Evolutionary conservation across 139 green algal genomes (phyloP).

Genomic region (Chlamydomonas incerta): DNA sequence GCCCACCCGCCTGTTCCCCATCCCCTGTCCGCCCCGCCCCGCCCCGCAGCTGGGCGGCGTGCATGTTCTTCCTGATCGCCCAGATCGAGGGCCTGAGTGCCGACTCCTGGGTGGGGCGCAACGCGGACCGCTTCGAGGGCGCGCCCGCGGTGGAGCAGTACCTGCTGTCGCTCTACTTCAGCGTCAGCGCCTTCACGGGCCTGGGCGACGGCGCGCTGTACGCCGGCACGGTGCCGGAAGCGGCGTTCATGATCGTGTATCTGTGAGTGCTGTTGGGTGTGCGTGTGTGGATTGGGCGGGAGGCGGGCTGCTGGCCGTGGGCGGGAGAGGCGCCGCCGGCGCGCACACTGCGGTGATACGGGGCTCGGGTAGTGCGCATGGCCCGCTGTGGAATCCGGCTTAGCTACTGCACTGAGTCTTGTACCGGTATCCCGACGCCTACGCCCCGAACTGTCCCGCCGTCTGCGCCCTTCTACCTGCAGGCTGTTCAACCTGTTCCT

Average conservation of each 20-base stretch:
- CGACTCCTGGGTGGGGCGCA: conserved; percentile 32
- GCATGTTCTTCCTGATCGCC: conserved; percentile 26
- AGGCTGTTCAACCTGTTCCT: conserved; percentile 43
- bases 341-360: no score
- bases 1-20: no score
- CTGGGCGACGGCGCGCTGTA: conserved; percentile 20
- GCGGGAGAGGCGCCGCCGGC: no score
- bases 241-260: conserved; percentile 23
- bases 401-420: not conserved
- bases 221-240: not conserved
- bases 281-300: no score
- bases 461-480: not conserved
- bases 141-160: conserved; percentile 5
- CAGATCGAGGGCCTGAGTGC: not conserved
- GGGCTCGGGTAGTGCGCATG: no score
- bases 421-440: not conserved
- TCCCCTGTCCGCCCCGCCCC: no score
- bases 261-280: no score
- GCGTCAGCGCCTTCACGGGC: not conserved
- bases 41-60: conserved; percentile 13
- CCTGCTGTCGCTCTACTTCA: conserved; percentile 28
- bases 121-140: conserved; percentile 19
- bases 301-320: no score
- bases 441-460: no score
- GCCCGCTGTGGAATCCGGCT: not conserved